These are phyloP conservation scores for Isoetes taiwanensis DNA, from an alignment of 75 land plant species.

Conservation along the genomic window DNA sequence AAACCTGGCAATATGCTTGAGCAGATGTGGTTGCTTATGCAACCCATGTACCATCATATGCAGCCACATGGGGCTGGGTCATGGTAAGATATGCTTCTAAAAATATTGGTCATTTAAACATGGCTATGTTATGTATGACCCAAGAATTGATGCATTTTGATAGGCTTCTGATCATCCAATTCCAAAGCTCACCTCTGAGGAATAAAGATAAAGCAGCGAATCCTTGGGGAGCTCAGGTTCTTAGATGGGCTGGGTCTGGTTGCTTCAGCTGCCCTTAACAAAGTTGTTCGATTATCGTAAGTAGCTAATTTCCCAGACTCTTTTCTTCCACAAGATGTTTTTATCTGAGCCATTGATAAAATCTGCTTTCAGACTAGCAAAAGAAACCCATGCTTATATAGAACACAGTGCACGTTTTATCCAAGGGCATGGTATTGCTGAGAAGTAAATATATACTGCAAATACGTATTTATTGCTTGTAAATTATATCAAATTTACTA, in stretches of 20 bases:
- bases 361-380: constrained; percentile 38
- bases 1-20: no score
- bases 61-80: constrained; percentile 77
- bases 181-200: constrained; percentile 16
- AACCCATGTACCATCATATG: constrained; percentile 67
- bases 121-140: not conserved
- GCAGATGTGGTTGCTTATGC: constrained; percentile 66
- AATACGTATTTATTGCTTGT: no score
- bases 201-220: constrained; percentile 40
- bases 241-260: constrained; percentile 49
- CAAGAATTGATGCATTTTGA: not conserved
- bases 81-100: constrained; percentile 30
- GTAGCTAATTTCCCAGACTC: not conserved
- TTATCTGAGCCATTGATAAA: not conserved
- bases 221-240: constrained; percentile 59
- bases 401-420: constrained; percentile 73
- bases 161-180: constrained; percentile 86
- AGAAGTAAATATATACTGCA: no score
- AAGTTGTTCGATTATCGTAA: constrained; percentile 63
- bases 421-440: constrained; percentile 64
- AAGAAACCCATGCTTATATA: constrained; percentile 84
- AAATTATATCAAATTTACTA: no score
- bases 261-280: constrained; percentile 56
- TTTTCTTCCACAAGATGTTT: not conserved
- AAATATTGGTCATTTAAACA: not conserved